Evolutionary conservation across 2,329 filamentous ascomycete genomes (phyloP).

Genomic region (Aspergillus floridensis): DNA sequence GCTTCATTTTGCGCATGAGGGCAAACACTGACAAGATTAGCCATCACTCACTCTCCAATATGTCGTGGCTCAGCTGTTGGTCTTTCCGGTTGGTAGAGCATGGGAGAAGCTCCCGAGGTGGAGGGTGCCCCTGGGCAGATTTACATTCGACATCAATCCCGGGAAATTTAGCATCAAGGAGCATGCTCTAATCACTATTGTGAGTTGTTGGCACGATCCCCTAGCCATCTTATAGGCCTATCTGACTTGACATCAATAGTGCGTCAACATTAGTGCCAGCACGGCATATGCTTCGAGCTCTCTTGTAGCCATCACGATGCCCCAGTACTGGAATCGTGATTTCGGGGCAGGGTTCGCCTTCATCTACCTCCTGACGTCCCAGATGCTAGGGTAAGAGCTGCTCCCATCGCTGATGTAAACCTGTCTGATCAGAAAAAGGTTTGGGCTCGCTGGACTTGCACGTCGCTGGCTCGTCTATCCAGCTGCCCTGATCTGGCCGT

Average conservation of each 20-base stretch:
- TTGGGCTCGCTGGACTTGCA: slow-evolving; percentile 21
- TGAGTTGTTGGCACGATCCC: slow-evolving; percentile 4
- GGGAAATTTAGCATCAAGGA: slow-evolving; percentile 24
- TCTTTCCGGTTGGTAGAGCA: slow-evolving; percentile 20
- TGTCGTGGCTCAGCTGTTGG: slow-evolving; percentile 23
- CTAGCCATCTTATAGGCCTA: no score
- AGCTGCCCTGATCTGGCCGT: slow-evolving; percentile 22
- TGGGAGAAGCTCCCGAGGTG: slow-evolving; percentile 26
- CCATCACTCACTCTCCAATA: slow-evolving; percentile 24
- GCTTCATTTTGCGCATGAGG: background rate
- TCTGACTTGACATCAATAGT: slow-evolving; percentile 9
- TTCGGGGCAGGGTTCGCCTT: slow-evolving; percentile 34
- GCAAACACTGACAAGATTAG: slow-evolving; percentile 2
- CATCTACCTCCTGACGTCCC: slow-evolving; percentile 31
- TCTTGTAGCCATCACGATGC: slow-evolving; percentile 34
- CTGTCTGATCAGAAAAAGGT: slow-evolving; percentile 8
- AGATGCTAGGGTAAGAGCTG: slow-evolving; percentile 28
- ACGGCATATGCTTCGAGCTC: slow-evolving; percentile 27
- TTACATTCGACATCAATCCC: slow-evolving; percentile 23
- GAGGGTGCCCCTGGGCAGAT: slow-evolving; percentile 20
- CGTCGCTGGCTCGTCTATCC: slow-evolving; percentile 25
- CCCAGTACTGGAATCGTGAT: slow-evolving; percentile 35
- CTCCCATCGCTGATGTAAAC: background rate
- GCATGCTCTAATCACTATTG: slow-evolving; percentile 25
- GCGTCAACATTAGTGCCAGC: slow-evolving; percentile 31